Base-by-base conservation (phyloP, 805 yeast species). In the Nakazawaea wickerhamii region DNA sequence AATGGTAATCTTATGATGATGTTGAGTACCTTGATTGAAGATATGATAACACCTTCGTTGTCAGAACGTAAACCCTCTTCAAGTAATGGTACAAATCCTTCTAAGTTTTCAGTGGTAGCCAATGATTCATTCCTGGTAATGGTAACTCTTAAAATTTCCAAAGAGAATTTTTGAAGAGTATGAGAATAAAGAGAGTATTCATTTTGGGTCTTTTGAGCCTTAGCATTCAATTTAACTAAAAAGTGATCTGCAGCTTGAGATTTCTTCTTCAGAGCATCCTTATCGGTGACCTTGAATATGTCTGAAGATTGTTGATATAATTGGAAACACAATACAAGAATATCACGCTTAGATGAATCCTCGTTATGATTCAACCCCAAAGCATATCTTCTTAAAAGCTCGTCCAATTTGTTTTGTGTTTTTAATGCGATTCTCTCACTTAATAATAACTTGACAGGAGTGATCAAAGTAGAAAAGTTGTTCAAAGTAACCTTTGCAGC, bases 291-390 rank as follows among this genome's bases (percentile, higher is more conserved):
- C 45, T 39, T 48, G 43, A 48, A 48, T 46, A 43, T 52, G 45
- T 55, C 62, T 15, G 61, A 58, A 1, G 90, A 70, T 48, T 78
- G 81, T 22, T 68, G 58, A 54, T 77, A 79, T 21, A 91, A 65
- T 57, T 89, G 90, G 55, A 77, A 82, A 59, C 95, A 83, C 46
- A 91, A 65, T 6, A 77, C 65, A 34, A 91, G 64, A 36, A 84
- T 77, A 15, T 79, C 81, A 19, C 72, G 68, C 4, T 73, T 59
- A 0, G 78, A 64, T 2, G 77, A 60, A 43, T 80, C 85, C 5
- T 64, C 66, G 57, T 91, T 93, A 49, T 73, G 80, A 50, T 79
- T 76, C 44, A 93, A 64, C 23, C 99, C 99, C n/a, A 77, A 60
- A 0, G 95, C 71, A 52, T 81, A 77, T 47, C 95, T 74, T 58